Evolutionary conservation across 1,284 basidiomycete genomes (phyloP), one percentile per base, ranked within the genome.

Genomic region (Sporisorium reilianum): DNA sequence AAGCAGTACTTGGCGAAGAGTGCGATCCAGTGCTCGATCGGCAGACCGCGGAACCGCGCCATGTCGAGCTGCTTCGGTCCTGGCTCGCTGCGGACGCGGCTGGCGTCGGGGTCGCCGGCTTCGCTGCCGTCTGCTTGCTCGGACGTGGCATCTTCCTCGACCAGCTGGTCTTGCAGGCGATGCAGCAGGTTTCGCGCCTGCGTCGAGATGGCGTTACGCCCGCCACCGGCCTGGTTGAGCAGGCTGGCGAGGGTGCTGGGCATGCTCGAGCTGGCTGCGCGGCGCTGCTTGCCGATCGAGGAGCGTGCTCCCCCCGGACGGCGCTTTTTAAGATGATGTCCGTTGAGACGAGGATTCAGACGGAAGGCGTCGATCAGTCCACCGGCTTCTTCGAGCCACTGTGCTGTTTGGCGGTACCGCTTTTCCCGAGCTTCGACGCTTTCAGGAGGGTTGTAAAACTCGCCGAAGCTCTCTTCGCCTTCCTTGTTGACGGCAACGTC

Each of bases 341-440:
- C 59, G n/a, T 60, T 69, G 18, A 74, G 56, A 3, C 74, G 64
- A 30, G 76, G 91, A 89, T 11, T 95, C 86, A 93, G 90, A 50
- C 95, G 88, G 86, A 95, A 97, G 79, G 90, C 91, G 74, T 97
- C 94, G 16, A 97, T 88, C 52, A 98, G 87, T 64, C 90, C 92
- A 75, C 93, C 92, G 0, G 94, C 93, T 77, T 93, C 90, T 28
- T 91, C 84, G 67, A 97, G 87, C 92, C 95, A 98, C 48, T 87
- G 85, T 36, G 85, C 84, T 46, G 87, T 78, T 9, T 87, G 78
- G 10, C 87, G 76, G 22, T 72, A 58, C 18, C 66, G 56, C 45
- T 67, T 67, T 16, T 64, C 66, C 11, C 64, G 63, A 11, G 74
- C 57, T 2, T 54, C 56, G 12, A 18, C 40, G 5, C 45, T 54